Conservation (phyloP, 192 early-diverging fungal genomes). For the Chytriomyces hyalinus region DNA sequence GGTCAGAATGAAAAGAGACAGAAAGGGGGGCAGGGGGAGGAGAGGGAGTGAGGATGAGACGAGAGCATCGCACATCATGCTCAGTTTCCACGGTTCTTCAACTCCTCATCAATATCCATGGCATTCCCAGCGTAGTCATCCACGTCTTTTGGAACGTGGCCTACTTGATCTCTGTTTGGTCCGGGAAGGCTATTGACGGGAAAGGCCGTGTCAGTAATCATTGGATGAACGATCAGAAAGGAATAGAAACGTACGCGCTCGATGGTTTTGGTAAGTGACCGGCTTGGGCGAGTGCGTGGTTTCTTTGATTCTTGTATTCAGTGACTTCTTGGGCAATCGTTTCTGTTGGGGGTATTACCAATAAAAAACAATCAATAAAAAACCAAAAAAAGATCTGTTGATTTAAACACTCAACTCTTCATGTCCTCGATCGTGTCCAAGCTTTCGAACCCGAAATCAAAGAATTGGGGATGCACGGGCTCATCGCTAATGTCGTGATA, state of each 20-base stretch:
- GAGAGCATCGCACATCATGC: too few species aligned
- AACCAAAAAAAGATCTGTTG: neutral
- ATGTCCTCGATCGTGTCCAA: conserved; percentile 58
- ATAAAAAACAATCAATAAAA: neutral
- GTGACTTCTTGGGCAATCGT: conserved; percentile 49
- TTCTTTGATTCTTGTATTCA: conserved; percentile 27
- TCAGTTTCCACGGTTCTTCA: conserved; percentile 38
- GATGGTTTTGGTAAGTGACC: conserved; percentile 15
- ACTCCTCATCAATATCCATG: conserved; percentile 62
- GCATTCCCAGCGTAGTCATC: conserved; percentile 53
- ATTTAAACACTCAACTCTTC: conserved; percentile 43
- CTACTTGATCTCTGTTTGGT: conserved; percentile 43
- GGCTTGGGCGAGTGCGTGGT: conserved; percentile 6
- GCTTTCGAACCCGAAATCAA: conserved; percentile 60
- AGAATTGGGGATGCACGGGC: conserved; percentile 48
- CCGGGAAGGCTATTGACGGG: conserved; percentile 40
- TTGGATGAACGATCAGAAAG: neutral
- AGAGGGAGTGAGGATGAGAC: too few species aligned
- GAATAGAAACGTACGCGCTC: conserved; percentile 3
- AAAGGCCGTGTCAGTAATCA: neutral
- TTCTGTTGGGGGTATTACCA: conserved; percentile 19
- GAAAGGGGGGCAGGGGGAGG: too few species aligned
- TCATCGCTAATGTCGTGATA: conserved; percentile 78
- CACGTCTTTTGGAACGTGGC: conserved; percentile 44
- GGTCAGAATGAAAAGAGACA: too few species aligned